Evolutionary conservation across 352 stramenopile species (phyloP).

Genomic region (Elongisporangium anandrum): DNA sequence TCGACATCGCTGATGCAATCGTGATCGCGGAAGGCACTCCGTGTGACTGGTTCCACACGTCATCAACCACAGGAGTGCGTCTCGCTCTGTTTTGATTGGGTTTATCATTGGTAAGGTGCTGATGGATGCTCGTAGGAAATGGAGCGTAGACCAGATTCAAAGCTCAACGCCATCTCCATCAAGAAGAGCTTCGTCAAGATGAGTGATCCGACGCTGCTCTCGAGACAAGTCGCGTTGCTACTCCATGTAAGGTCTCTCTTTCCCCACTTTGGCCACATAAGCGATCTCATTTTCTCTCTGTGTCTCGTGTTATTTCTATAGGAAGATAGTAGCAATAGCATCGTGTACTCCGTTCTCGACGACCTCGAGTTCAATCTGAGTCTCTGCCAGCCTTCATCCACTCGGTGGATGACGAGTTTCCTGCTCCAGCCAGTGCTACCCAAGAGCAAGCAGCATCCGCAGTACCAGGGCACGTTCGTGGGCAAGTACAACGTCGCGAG

Average conservation of each 20-base stretch:
- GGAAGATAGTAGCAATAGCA: slow-evolving; percentile 33
- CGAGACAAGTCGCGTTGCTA: slow-evolving; percentile 18
- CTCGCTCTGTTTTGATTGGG: not conserved
- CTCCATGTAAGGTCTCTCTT: slow-evolving; percentile 16
- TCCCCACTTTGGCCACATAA: not conserved
- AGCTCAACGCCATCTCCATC: slow-evolving; percentile 32
- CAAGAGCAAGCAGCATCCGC: slow-evolving; percentile 17
- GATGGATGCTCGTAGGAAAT: slow-evolving; percentile 27
- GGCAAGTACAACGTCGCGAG: slow-evolving; percentile 47
- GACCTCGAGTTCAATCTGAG: slow-evolving; percentile 55
- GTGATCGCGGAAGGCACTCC: slow-evolving; percentile 36
- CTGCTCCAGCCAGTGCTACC: slow-evolving; percentile 45
- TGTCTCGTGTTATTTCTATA: slow-evolving; percentile 14
- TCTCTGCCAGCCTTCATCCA: slow-evolving; percentile 37
- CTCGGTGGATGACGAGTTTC: slow-evolving; percentile 37
- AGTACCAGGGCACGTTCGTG: slow-evolving; percentile 38
- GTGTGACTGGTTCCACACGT: slow-evolving; percentile 62
- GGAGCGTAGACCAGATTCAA: slow-evolving; percentile 33
- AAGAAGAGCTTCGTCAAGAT: slow-evolving; percentile 34
- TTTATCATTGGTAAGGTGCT: too few species aligned
- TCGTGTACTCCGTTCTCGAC: slow-evolving; percentile 34
- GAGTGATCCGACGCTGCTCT: slow-evolving; percentile 14
- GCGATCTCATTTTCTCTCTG: slow-evolving; percentile 6
- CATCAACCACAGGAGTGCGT: slow-evolving; percentile 39
- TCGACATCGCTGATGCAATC: slow-evolving; percentile 59